Conservation (phyloP, 1,284 basidiomycete genomes). For the Marasmius sp. region DNA sequence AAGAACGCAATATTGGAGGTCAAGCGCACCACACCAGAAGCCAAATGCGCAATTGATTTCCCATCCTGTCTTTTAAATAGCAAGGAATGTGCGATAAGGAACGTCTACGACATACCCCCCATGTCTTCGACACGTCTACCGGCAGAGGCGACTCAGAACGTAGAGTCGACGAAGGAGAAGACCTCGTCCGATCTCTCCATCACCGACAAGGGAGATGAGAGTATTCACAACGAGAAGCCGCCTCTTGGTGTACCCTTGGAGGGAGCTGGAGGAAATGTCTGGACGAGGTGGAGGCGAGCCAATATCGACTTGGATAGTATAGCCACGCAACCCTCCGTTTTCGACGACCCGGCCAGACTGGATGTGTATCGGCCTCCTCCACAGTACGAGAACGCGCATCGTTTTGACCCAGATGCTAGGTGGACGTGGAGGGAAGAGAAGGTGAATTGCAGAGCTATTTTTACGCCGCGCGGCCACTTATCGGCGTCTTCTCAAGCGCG, state of each 20-base stretch:
- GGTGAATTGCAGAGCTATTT: slow-evolving; percentile 26
- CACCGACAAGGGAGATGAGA: slow-evolving; percentile 21
- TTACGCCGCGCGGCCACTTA: background rate
- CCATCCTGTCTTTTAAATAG: background rate
- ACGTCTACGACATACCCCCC: background rate
- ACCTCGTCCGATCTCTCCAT: background rate
- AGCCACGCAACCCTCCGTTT: slow-evolving; percentile 61
- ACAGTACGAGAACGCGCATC: slow-evolving; percentile 59
- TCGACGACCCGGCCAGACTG: slow-evolving; percentile 53
- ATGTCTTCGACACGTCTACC: slow-evolving; percentile 24
- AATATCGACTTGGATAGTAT: slow-evolving; percentile 42
- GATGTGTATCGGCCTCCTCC: slow-evolving; percentile 56
- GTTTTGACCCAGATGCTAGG: slow-evolving; percentile 64
- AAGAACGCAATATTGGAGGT: slow-evolving; percentile 9
- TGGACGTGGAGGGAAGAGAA: slow-evolving; percentile 75
- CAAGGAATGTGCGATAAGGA: background rate
- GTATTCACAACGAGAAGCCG: slow-evolving; percentile 23
- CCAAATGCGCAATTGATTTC: slow-evolving; percentile 8
- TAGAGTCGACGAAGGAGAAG: background rate
- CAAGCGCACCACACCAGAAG: background rate
- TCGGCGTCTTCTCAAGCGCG: slow-evolving; percentile 29
- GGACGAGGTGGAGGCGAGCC: slow-evolving; percentile 20
- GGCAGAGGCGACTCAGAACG: slow-evolving; percentile 7
- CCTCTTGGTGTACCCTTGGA: slow-evolving; percentile 30
- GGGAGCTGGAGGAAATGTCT: slow-evolving; percentile 21